phyloP scores from a whole-genome alignment of 805 yeast genomes.

The Hanseniaspora occidentalis region DNA sequence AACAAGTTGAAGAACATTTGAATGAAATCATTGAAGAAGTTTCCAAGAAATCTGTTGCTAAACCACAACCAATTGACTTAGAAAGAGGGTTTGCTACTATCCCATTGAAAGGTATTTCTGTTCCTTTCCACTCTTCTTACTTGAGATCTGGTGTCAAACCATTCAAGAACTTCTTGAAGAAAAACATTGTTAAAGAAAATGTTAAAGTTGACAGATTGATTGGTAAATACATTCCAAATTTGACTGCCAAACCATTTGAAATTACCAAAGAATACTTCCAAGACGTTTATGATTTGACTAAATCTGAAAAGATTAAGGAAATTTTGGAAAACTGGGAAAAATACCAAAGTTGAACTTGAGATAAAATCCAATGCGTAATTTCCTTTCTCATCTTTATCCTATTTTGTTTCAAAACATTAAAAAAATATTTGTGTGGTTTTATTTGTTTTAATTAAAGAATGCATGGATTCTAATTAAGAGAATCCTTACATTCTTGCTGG shows the following conservation, averaged over 20 bases:
- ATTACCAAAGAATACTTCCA: conserved; percentile 95
- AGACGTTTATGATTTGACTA: conserved; percentile 86
- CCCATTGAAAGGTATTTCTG: conserved; percentile 98
- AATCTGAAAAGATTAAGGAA: conserved; percentile 78
- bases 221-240: conserved; percentile 94
- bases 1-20: conserved; percentile 80
- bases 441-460: too few species aligned
- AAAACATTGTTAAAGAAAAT: conserved; percentile 90
- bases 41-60: conserved; percentile 64
- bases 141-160: conserved; percentile 98
- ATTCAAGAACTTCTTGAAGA: conserved; percentile 92
- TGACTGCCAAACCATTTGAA: conserved; percentile 95
- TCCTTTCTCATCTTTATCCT: not conserved
- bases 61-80: conserved; percentile 93
- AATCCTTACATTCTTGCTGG: too few species aligned
- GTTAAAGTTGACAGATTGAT: conserved; percentile 89
- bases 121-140: conserved; percentile 99
- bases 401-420: not conserved
- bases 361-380: too few species aligned
- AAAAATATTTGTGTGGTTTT: too few species aligned
- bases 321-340: conserved; percentile 93
- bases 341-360: conserved; percentile 32
- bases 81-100: conserved; percentile 98
- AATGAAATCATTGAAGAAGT: conserved; percentile 81
- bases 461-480: too few species aligned